A percentile compares a stretch with the other conserved stretches of the same genome.
These are phyloP conservation scores for Talaromyces piceae DNA, from an alignment of 2,329 filamentous ascomycete genomes.

Conservation along the genomic window DNA sequence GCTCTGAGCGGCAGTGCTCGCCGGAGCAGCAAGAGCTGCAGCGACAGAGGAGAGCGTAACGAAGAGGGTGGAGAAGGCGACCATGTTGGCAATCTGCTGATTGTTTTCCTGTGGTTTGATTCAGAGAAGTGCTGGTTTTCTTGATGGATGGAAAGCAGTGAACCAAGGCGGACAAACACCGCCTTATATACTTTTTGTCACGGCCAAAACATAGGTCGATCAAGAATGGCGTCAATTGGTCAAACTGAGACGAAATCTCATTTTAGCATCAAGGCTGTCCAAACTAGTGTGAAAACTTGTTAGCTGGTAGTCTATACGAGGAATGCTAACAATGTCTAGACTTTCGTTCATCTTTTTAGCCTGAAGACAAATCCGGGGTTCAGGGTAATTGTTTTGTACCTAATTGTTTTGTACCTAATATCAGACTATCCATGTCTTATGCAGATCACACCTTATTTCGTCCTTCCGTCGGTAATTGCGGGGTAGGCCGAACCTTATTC, in stretches of 20 bases:
- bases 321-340: not conserved
- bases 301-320: not conserved
- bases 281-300: no score
- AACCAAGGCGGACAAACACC: not conserved
- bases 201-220: not conserved
- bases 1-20: not conserved
- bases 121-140: not conserved
- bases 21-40: slow-evolving; percentile 2
- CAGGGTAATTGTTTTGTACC: no score
- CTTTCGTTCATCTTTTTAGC: not conserved
- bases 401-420: no score
- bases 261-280: not conserved
- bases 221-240: not conserved
- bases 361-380: not conserved
- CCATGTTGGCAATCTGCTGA: slow-evolving; percentile 1
- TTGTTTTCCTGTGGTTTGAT: no score
- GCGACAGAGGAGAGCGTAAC: not conserved
- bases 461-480: not conserved
- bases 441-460: not conserved
- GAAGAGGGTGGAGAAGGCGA: slow-evolving; percentile 2
- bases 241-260: not conserved
- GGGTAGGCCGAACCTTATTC: not conserved
- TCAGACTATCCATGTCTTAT: no score
- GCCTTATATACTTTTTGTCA: not conserved
- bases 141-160: not conserved